Evolutionary conservation across 306 rosid genomes (phyloP).

Genomic region (Oemleria cerasiformis): DNA sequence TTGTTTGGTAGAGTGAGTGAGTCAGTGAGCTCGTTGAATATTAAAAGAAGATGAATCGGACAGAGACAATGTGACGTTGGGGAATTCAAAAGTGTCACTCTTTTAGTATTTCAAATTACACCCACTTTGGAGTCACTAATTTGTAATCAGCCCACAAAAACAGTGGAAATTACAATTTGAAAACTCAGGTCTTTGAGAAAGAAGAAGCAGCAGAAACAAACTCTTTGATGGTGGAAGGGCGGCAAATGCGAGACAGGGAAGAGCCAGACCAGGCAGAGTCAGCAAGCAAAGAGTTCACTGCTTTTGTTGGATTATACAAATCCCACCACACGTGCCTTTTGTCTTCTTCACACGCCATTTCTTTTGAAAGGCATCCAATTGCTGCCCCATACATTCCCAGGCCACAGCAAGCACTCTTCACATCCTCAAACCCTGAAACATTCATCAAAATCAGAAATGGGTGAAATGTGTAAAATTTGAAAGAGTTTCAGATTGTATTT

Average conservation of each 20-base stretch:
- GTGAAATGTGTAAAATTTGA: background rate
- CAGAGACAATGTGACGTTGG: background rate
- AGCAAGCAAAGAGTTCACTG: slow-evolving; percentile 66
- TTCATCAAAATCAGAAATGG: background rate
- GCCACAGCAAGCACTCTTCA: slow-evolving; percentile 72
- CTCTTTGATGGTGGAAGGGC: slow-evolving; percentile 50
- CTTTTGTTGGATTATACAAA: slow-evolving; percentile 58
- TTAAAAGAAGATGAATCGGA: background rate
- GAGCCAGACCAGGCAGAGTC: slow-evolving; percentile 67
- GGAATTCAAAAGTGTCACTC: background rate
- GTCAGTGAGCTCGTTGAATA: background rate
- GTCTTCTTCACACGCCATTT: slow-evolving; percentile 47
- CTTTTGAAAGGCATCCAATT: slow-evolving; percentile 74
- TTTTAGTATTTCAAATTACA: background rate
- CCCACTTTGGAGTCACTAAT: background rate
- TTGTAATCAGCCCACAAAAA: background rate
- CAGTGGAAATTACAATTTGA: background rate
- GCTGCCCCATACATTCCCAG: slow-evolving; percentile 60
- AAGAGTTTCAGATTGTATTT: background rate
- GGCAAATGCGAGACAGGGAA: slow-evolving; percentile 51
- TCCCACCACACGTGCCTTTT: slow-evolving; percentile 83
- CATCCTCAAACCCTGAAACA: slow-evolving; percentile 40
- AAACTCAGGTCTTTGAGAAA: background rate
- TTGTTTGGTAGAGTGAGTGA: background rate
- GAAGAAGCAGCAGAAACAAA: slow-evolving; percentile 25